These are phyloP conservation scores for Coriolopsis trogii DNA, from an alignment of 1,284 basidiomycete species.

Conservation along the genomic window DNA sequence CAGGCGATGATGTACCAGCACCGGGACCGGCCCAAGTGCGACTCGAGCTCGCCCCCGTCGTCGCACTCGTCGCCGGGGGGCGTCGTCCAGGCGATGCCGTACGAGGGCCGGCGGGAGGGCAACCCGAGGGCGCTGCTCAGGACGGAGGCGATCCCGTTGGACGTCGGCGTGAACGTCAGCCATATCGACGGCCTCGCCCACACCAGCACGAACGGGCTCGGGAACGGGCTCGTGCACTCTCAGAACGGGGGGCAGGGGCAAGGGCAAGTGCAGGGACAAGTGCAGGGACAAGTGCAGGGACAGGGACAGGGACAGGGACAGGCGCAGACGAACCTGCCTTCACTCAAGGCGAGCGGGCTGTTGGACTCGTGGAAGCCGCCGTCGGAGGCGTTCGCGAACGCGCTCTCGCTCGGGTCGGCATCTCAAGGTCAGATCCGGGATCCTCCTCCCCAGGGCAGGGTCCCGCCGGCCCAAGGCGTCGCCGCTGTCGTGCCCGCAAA, in stretches of 20 bases:
- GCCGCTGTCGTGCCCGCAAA: not conserved
- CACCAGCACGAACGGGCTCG: too few species aligned
- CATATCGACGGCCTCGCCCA: too few species aligned
- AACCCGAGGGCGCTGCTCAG: conserved; percentile 21
- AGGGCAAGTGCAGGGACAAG: too few species aligned
- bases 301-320: too few species aligned
- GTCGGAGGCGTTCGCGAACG: conserved; percentile 31
- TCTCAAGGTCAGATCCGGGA: too few species aligned
- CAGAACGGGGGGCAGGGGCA: too few species aligned
- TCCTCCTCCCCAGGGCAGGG: too few species aligned
- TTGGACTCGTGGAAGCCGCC: conserved; percentile 51
- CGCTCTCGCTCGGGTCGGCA: conserved; percentile 27
- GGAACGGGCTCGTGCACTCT: too few species aligned
- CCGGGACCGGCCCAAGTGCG: conserved; percentile 11
- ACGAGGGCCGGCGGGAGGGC: conserved; percentile 20
- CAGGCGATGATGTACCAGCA: conserved; percentile 11
- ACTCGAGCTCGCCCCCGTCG: conserved; percentile 16
- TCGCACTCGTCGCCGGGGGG: conserved; percentile 13
- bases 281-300: too few species aligned
- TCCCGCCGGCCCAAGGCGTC: not conserved
- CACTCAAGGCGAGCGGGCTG: conserved; percentile 71
- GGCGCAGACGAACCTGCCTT: too few species aligned
- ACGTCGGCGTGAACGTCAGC: too few species aligned
- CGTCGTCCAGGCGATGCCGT: conserved; percentile 6
- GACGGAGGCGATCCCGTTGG: conserved; percentile 19